These are phyloP conservation scores for Bassia scoparia DNA, from an alignment of 148 eudicot genomes.

Conservation along the genomic window DNA sequence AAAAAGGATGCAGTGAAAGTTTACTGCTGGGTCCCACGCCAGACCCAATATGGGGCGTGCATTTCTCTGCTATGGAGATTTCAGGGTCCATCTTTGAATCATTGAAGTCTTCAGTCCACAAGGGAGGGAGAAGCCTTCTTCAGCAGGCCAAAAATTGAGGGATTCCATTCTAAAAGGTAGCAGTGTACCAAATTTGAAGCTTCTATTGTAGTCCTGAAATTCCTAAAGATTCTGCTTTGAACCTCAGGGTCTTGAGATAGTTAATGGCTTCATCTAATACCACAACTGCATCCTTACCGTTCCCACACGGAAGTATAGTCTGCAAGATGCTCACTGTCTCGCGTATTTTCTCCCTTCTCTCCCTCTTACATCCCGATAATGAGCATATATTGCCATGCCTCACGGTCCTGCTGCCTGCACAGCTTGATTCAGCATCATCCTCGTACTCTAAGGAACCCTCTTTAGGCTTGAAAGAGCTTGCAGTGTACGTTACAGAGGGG, in stretches of 20 bases:
- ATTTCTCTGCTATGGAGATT: slow-evolving; percentile 19
- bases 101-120: slow-evolving; percentile 9
- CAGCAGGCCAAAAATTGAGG: slow-evolving; percentile 10
- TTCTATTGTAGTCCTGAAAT: slow-evolving; percentile 33
- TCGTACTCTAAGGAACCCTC: slow-evolving; percentile 32
- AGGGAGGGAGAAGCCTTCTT: background rate
- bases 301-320: slow-evolving; percentile 60
- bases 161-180: background rate
- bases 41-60: slow-evolving; percentile 27
- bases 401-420: slow-evolving; percentile 33
- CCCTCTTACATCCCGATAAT: slow-evolving; percentile 38
- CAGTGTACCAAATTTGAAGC: background rate
- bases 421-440: slow-evolving; percentile 75
- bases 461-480: slow-evolving; percentile 28
- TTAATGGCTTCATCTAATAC: slow-evolving; percentile 81
- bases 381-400: slow-evolving; percentile 20
- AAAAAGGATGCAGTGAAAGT: background rate
- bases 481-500: slow-evolving; percentile 35
- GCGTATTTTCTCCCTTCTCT: slow-evolving; percentile 49
- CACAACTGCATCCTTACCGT: slow-evolving; percentile 50
- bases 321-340: slow-evolving; percentile 60
- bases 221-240: slow-evolving; percentile 51
- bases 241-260: slow-evolving; percentile 59
- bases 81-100: slow-evolving; percentile 30
- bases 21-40: slow-evolving; percentile 25